Evolutionary conservation across 345 rosid species (phyloP), one percentile per base, ranked within the genome.

Genomic region (Eucalyptus sp.): DNA sequence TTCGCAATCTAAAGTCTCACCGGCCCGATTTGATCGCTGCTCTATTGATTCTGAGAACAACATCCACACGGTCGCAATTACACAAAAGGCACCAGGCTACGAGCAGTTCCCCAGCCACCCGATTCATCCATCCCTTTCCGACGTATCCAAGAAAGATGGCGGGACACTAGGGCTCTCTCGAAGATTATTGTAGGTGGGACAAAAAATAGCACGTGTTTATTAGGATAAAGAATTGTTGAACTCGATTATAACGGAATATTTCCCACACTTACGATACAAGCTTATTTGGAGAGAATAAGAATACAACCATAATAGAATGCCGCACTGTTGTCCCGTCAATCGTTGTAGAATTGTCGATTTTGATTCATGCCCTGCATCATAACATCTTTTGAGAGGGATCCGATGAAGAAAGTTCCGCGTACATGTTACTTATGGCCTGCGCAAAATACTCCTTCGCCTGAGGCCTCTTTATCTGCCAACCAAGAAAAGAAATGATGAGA

Each of bases 361-460:
- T 10, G 27, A 50, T 86, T 51, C 49, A 41, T 37, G 8, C 76
- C 83, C 88, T 86, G 86, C 89, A 56, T 86, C 85, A 87, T 81
- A 48, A 8, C 37, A 88, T 89, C 83, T 56, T 88, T 20, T 90
- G 89, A 64, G 96, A 93, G 79, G 96, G 93, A 89, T 95, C 98
- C 18, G 92, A 91, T 12, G 92, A 46, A 54, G 93, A 91, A 58
- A 96, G 93, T 88, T 93, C 92, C 5, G 92, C 91, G 37, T 94
- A 94, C 97, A 95, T 91, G 87, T 91, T 88, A 15, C 94, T 68
- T 91, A 94, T 94, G 50, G 93, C 95, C 60, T 92, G 88, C 88
- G 91, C 92, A 86, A 94, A 98, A 90, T 96, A 97, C 86, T 95
- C 97, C 92, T 93, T 97, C 15, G 96, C 99, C 89, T 96, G 99